Base-by-base conservation (phyloP, 208 protist genomes). In the Leishmania tarentolae region DNA sequence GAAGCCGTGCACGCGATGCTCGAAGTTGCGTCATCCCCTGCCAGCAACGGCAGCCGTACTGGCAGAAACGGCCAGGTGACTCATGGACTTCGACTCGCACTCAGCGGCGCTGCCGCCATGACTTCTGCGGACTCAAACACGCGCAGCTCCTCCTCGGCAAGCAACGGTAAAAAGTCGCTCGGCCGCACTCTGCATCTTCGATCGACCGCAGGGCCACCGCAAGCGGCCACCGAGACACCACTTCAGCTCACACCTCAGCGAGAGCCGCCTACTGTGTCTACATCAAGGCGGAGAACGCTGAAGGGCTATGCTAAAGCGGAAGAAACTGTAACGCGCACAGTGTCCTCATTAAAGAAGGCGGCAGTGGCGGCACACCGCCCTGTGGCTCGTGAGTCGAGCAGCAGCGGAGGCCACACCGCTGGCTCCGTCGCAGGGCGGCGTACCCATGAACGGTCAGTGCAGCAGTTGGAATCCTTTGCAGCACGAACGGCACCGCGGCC, bases 171-270 rank as follows among this genome's bases (percentile, higher is more conserved):
- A 35, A 31, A 28, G 40, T 24, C 46, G 35, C 9, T 61, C 47
- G 40, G 71, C 31, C 71, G 71, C 19, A 76, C 71, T 8, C 71
- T 76, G 71, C 71, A 40, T 31, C 71, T 76, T 35, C 7, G 71
- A 52, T 46, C 44, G 24, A 73, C 69, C 24, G 69, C 28, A 52
- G 21, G 69, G 28, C n/a, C 69, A 7, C 9, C 69, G 7, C 69
- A 37, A 35, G 69, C 69, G 11, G 21, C 44, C 24, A 35, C 69
- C 31, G 44, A 73, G 42, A 73, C 69, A 46, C 28, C 40, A 73
- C 42, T 31, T 31, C 69, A n/a, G 40, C 13, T 44, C 69, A 31
- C 44, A 52, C 24, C 19, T 21, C 69, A 24, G 35, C 44, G 24
- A 17, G 69, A 53, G 44, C 31, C 28, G 24, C 24, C 44, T 28